phyloP scores from a whole-genome alignment of 768 basidiomycete genomes.

The Porphyrellus cyaneotinctus region DNA sequence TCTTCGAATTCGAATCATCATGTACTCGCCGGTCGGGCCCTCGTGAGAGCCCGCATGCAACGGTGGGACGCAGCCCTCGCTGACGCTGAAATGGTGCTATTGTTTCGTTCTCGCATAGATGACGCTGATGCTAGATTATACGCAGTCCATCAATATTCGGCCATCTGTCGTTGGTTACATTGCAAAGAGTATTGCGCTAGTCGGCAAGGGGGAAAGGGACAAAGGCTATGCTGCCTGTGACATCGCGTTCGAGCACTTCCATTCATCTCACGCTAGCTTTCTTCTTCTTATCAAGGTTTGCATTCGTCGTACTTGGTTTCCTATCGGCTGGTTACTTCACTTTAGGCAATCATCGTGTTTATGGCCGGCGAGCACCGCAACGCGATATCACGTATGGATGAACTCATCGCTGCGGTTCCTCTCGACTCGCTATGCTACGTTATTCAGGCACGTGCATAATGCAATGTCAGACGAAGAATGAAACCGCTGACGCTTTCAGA shows the following conservation, averaged over 20 bases:
- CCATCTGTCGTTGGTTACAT: background rate
- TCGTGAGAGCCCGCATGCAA: background rate
- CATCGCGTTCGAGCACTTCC: background rate
- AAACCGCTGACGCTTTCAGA: background rate
- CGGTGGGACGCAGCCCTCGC: background rate
- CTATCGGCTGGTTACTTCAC: background rate
- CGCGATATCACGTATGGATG: slow-evolving; percentile 5
- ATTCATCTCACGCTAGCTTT: background rate
- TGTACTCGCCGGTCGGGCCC: background rate
- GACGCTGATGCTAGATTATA: background rate
- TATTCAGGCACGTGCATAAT: background rate
- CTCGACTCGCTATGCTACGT: background rate
- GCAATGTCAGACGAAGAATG: too few species aligned
- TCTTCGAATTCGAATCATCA: background rate
- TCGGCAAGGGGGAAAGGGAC: background rate
- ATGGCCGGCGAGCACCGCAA: slow-evolving; percentile 2
- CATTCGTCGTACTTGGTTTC: background rate
- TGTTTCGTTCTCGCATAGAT: background rate
- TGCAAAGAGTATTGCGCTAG: background rate
- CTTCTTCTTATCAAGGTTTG: background rate
- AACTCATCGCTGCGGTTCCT: background rate
- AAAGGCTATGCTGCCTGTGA: background rate
- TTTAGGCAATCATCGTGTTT: slow-evolving; percentile 5
- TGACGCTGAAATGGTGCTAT: background rate
- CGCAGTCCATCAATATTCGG: background rate